phyloP scores from a whole-genome alignment of 2,329 filamentous ascomycete species.

The Orbilia quercus region DNA sequence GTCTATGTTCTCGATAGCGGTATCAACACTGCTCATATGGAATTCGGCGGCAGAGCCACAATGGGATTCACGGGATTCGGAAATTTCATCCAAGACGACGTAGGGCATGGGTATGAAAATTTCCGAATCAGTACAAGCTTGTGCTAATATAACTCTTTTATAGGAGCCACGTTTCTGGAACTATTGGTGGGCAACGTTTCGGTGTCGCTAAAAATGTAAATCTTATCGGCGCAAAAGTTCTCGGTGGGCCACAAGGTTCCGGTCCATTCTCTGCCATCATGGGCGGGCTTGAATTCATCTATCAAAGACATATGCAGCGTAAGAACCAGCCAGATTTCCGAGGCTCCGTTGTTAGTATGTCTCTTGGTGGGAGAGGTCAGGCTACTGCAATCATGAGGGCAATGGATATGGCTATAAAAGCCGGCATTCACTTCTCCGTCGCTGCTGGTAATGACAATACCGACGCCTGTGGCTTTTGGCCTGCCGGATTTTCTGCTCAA shows the following conservation, averaged over 20 bases:
- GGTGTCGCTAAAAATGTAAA: constrained; percentile 66
- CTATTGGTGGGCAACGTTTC: constrained; percentile 61
- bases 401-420: constrained; percentile 65
- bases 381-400: constrained; percentile 67
- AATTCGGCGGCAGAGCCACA: constrained; percentile 60
- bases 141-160: neutral
- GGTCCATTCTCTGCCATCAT: constrained; percentile 63
- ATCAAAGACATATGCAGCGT: constrained; percentile 64
- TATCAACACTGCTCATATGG: constrained; percentile 60
- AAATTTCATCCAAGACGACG: constrained; percentile 62
- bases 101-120: constrained; percentile 70
- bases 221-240: constrained; percentile 66
- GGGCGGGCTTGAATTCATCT: constrained; percentile 64
- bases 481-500: constrained; percentile 63
- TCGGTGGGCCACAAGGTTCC: constrained; percentile 61
- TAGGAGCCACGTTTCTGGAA: constrained; percentile 59
- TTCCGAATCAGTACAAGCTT: neutral
- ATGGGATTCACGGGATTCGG: constrained; percentile 63
- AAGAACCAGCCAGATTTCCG: constrained; percentile 62
- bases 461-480: constrained; percentile 59
- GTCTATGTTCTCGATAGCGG: constrained; percentile 67
- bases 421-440: constrained; percentile 63
- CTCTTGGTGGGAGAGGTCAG: constrained; percentile 66
- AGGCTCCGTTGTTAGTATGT: constrained; percentile 69
- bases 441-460: constrained; percentile 63